A percentile compares a stretch with the other conserved stretches of the same genome.
Evolutionary conservation across 352 stramenopile genomes (phyloP).

Genomic region (Globisporangium barbulae): DNA sequence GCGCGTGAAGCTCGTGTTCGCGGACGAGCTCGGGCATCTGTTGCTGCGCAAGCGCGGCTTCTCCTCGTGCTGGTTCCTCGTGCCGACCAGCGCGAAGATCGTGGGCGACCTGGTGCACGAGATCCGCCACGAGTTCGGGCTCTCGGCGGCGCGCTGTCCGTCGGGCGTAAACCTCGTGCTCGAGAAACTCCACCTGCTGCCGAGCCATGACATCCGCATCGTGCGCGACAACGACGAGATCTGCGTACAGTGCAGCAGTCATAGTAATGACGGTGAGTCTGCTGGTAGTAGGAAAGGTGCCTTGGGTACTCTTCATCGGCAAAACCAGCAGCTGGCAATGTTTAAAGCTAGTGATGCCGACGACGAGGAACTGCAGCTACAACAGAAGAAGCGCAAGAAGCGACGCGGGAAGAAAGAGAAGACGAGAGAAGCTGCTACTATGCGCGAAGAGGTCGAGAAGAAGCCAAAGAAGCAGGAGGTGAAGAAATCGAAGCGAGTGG

Average conservation of each 20-base stretch:
- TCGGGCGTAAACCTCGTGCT: constrained; percentile 51
- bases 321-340: background rate
- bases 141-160: constrained; percentile 34
- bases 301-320: background rate
- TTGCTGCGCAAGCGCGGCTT: constrained; percentile 49
- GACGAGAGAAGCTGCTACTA: background rate
- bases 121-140: constrained; percentile 55
- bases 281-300: background rate
- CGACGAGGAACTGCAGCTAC: background rate
- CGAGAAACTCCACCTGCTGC: constrained; percentile 54
- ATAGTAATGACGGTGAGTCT: background rate
- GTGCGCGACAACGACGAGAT: constrained; percentile 66
- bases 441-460: background rate
- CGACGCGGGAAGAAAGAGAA: background rate
- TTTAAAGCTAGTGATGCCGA: background rate
- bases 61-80: constrained; percentile 61
- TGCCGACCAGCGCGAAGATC: constrained; percentile 38
- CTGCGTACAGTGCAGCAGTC: constrained; percentile 36
- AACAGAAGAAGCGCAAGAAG: background rate
- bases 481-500: constrained; percentile 8
- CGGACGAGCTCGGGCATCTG: constrained; percentile 42
- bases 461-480: constrained; percentile 14
- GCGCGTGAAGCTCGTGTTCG: constrained; percentile 55
- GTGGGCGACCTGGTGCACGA: constrained; percentile 62
- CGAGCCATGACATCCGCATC: constrained; percentile 52